Conservation (phyloP, 306 rosid species). For the Castanospermum australe region DNA sequence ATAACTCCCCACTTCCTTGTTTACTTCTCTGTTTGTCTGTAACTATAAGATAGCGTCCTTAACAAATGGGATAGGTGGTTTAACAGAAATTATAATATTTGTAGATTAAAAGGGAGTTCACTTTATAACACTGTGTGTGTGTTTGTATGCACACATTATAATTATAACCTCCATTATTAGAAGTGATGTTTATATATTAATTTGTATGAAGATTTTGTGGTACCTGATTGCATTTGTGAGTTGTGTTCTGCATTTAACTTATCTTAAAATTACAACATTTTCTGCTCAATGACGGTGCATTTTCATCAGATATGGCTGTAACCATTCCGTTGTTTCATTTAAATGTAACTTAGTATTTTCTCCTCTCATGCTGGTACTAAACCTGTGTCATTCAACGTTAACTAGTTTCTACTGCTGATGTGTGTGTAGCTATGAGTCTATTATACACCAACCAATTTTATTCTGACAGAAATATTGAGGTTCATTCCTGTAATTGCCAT, state of each 20-base stretch:
- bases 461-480: neutral
- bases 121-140: too few relatives aligned
- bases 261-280: neutral
- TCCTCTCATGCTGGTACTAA: neutral
- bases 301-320: neutral
- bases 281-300: neutral
- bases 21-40: neutral
- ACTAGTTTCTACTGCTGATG: neutral
- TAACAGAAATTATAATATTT: neutral
- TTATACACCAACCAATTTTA: neutral
- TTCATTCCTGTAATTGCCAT: neutral
- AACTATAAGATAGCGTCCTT: neutral
- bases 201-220: too few relatives aligned
- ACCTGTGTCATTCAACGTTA: neutral
- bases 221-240: neutral
- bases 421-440: neutral
- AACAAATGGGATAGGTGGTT: neutral
- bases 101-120: neutral
- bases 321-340: neutral
- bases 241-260: neutral
- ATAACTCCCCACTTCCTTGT: neutral
- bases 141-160: too few relatives aligned
- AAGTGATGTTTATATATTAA: too few relatives aligned
- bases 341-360: constrained; percentile 1
- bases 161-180: too few relatives aligned